phyloP scores from a whole-genome alignment of 352 stramenopile species.

The Phytophthora sansomeana region DNA sequence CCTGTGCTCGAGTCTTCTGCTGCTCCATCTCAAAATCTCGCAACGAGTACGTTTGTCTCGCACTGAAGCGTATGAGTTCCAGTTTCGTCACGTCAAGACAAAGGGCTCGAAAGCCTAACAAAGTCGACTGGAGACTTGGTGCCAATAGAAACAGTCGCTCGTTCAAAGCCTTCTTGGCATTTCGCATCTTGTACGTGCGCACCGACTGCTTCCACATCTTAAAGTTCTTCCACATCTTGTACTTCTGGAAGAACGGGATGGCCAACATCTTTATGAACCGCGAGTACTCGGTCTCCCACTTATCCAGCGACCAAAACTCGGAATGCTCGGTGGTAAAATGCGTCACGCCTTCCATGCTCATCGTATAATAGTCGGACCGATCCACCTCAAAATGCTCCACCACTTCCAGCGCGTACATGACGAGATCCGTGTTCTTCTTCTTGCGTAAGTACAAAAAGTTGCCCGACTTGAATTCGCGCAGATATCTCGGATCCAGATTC shows the following conservation, averaged over 20 bases:
- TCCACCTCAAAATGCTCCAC: conserved; percentile 89
- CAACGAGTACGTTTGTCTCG: conserved; percentile 81
- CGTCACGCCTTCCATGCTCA: conserved; percentile 93
- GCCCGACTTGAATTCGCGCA: conserved; percentile 76
- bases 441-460: conserved; percentile 88
- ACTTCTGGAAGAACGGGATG: conserved; percentile 93
- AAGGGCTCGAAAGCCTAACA: conserved; percentile 79
- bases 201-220: conserved; percentile 94
- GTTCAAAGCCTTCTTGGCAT: conserved; percentile 84
- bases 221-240: conserved; percentile 95
- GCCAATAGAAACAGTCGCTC: conserved; percentile 91
- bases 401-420: conserved; percentile 88
- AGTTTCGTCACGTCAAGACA: conserved; percentile 76
- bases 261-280: conserved; percentile 92
- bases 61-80: conserved; percentile 74
- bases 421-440: conserved; percentile 64
- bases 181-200: conserved; percentile 86
- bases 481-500: conserved; percentile 75
- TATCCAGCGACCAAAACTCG: conserved; percentile 93
- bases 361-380: conserved; percentile 92
- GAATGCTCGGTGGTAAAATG: conserved; percentile 90
- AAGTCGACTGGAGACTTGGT: conserved; percentile 79
- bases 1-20: conserved; percentile 48
- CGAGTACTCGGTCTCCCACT: conserved; percentile 94
- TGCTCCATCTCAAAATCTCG: conserved; percentile 86